Base-by-base conservation (phyloP, 129 eudicot genomes). In the Artemisia tridentata region DNA sequence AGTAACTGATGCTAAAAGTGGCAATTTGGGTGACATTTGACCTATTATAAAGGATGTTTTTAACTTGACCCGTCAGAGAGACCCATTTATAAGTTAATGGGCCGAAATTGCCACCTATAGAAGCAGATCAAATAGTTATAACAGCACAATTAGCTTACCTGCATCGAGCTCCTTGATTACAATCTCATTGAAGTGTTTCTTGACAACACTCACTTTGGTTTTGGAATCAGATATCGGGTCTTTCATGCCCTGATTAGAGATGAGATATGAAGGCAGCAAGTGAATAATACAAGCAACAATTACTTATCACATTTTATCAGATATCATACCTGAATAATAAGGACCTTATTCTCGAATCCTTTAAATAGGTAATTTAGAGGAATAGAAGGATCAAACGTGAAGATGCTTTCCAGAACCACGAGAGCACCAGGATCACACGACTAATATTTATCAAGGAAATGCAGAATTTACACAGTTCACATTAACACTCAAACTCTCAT, bases 331-430 rank as follows among this genome's bases (percentile, higher is more conserved):
- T 92, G 98, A 61, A 92, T 83, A 23, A 89, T 76, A 75, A 92
- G 88, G 64, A 84, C 79, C 67, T 72, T 86, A 0, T 73, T 69
- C 83, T 82, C 86, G 43, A 80, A 78, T 65, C 80, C 89, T 79
- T 83, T 82, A 54, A 92, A 69, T 71, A 92, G 96, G 83, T 86
- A 88, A 77, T 92, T 89, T n/a, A 92, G 77, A 12, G 98, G 98
- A 65, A 92, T 75, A 19, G 95, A 85, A 60, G 91, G 91, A 85
- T 92, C 86, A 79, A 92, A 85, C 58, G 89, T 86, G 81, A 92
- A 92, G 67, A 92, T 77, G 82, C 98, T 89, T 82, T 92, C 98
- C 38, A 92, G 78, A 67, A 92, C 92, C 69, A 83, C 80, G 13
- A 75, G 56, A 69, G 82, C 95, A 47, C 98, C 98, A 73, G 98